Evolutionary conservation across 2,329 filamentous ascomycete genomes (phyloP), one percentile per base, ranked within the genome.

Genomic region (Ophiostoma montium): DNA sequence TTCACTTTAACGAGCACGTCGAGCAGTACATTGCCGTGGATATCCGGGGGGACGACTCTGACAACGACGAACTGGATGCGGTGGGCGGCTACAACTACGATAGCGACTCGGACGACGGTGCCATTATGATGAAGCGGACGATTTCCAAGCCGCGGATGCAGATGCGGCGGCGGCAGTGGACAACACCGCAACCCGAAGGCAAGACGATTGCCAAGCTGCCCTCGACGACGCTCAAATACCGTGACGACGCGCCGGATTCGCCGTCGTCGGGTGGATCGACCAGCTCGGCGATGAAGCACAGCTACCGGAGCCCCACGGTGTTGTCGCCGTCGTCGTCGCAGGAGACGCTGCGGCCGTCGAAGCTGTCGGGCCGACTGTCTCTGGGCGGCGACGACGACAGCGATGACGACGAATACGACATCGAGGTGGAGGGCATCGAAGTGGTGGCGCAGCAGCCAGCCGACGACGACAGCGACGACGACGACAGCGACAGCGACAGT

Each of bases 21-120:
- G 82, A 89, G 62, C 90, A 96, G 62, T 95, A 89, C 62, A 95
- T 95, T 55, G 92, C 92, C 8, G 78, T 98, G 31, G 89, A 96
- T 32, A 75, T 80, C 57, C 94, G 94, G 66, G 80, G 85, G 55
- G 82, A 82, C 21, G 83, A 89, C 44, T 79, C 84, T 27, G 79
- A 79, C 21, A 65, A 71, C 4, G 74, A 74, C 33, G 52, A 47
- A 27, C 7, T 41, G 2, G 23, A 11, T 18, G 53, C 53, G 50
- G 57, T 52, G 4, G 30, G 27, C 8, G 31, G 15, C 13, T 70
- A 66, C 51, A 64, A 47, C 18, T 55, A 70, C 21, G 76, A 80
- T 54, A 79, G 75, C 53, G 82, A 80, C 52, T 86, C 84, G 1
- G 84, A 90, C 51, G 85, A 89, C 57, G 82, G 79, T 15, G 73